Conservation (phyloP, 1,284 basidiomycete species). For the Melampsora americana region DNA sequence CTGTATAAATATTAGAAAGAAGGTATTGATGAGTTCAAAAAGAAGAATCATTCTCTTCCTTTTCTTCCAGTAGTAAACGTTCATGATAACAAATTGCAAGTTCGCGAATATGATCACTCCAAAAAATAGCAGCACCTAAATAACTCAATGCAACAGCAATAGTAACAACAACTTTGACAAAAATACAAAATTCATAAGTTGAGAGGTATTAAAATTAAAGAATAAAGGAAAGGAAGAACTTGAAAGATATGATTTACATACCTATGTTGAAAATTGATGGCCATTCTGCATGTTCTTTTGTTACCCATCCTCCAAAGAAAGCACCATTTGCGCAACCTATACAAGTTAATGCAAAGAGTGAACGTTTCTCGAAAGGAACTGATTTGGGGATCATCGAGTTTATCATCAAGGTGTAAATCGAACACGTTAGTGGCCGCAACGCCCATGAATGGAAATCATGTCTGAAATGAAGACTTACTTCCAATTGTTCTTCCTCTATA, state of each 20-base stretch:
- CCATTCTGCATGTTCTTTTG: background rate
- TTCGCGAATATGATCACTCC: constrained; percentile 1
- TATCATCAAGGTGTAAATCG: no score
- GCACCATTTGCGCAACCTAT: background rate
- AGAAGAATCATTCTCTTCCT: background rate
- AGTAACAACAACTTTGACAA: background rate
- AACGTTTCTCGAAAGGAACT: background rate
- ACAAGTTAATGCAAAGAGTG: background rate
- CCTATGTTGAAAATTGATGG: background rate
- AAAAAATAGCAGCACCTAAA: background rate
- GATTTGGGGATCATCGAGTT: background rate
- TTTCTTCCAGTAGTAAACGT: background rate
- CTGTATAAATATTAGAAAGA: no score
- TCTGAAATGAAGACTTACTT: background rate
- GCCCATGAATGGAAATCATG: background rate
- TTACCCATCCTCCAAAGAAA: background rate
- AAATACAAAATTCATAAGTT: background rate
- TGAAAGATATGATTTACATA: background rate
- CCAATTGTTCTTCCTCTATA: background rate
- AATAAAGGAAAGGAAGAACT: background rate
- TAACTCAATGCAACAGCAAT: background rate
- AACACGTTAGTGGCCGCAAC: background rate
- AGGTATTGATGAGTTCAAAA: no score
- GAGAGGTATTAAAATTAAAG: no score
- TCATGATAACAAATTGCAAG: background rate